These are phyloP conservation scores for Paecilomyces variotii DNA, from an alignment of 2,329 filamentous ascomycete genomes.

Conservation along the genomic window DNA sequence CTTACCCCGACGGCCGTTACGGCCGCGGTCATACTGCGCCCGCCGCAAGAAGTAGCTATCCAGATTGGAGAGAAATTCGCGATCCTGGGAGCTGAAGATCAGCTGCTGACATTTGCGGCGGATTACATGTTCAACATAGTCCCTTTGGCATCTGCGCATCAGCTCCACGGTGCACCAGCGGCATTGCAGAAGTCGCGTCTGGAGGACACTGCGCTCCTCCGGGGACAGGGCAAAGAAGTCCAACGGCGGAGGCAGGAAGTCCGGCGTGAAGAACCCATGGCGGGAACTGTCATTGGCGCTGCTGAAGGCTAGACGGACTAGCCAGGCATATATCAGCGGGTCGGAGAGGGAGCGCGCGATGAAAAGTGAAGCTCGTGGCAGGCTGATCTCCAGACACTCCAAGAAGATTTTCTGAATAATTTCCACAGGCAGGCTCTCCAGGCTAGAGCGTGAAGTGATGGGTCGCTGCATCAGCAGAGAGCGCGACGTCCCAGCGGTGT, in stretches of 20 bases:
- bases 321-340: constrained; percentile 34
- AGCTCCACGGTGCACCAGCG: constrained; percentile 34
- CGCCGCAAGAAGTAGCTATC: constrained; percentile 16
- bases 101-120: constrained; percentile 20
- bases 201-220: constrained; percentile 23
- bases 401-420: constrained; percentile 46
- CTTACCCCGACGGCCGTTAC: constrained; percentile 18
- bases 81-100: constrained; percentile 18
- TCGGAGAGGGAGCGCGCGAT: constrained; percentile 35
- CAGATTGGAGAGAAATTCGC: constrained; percentile 15
- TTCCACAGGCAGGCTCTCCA: constrained; percentile 42
- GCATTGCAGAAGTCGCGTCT: constrained; percentile 28
- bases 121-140: constrained; percentile 29
- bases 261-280: constrained; percentile 25
- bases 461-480: background rate
- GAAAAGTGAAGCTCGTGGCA: constrained; percentile 36
- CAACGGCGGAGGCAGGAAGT: constrained; percentile 31
- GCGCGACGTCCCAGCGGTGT: background rate
- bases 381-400: constrained; percentile 40
- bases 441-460: constrained; percentile 13
- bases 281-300: constrained; percentile 24
- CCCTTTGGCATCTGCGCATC: constrained; percentile 31
- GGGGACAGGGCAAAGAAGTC: constrained; percentile 23
- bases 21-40: constrained; percentile 13
- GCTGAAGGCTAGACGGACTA: constrained; percentile 37